A percentile compares a stretch with the other conserved stretches of the same genome.
phyloP scores from a whole-genome alignment of 768 basidiomycete genomes.

The Serendipita sp. region DNA sequence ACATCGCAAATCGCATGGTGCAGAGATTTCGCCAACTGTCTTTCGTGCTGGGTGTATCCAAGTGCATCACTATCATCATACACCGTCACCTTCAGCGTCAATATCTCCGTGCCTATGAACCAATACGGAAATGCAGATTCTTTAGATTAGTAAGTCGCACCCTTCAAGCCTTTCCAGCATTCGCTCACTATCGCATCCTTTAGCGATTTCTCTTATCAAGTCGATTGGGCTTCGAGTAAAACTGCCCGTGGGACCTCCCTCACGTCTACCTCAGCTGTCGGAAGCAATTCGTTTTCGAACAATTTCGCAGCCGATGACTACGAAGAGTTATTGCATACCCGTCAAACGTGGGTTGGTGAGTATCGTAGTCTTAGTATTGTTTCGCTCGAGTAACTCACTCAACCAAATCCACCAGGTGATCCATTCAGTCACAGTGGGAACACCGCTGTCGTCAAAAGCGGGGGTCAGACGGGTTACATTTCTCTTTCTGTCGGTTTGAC shows the following conservation, averaged over 20 bases:
- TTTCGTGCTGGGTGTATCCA: not conserved
- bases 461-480: not conserved
- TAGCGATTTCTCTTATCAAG: not conserved
- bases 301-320: not conserved
- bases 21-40: not conserved
- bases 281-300: not conserved
- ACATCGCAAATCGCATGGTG: not conserved
- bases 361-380: not conserved
- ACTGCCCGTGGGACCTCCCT: not conserved
- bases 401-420: not conserved
- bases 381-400: not conserved
- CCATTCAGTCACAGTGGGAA: not conserved
- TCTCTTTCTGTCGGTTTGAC: not conserved
- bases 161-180: not conserved
- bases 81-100: not conserved
- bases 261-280: not conserved
- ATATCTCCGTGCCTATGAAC: not conserved
- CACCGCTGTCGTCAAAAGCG: not conserved
- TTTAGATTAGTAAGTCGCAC: not conserved
- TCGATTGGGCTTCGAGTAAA: not conserved
- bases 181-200: not conserved
- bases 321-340: not conserved
- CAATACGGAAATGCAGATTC: not conserved
- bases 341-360: not conserved
- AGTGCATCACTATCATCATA: not conserved